These are phyloP conservation scores for Leptographium flavum DNA, from an alignment of 2,329 filamentous ascomycete species.

Conservation along the genomic window DNA sequence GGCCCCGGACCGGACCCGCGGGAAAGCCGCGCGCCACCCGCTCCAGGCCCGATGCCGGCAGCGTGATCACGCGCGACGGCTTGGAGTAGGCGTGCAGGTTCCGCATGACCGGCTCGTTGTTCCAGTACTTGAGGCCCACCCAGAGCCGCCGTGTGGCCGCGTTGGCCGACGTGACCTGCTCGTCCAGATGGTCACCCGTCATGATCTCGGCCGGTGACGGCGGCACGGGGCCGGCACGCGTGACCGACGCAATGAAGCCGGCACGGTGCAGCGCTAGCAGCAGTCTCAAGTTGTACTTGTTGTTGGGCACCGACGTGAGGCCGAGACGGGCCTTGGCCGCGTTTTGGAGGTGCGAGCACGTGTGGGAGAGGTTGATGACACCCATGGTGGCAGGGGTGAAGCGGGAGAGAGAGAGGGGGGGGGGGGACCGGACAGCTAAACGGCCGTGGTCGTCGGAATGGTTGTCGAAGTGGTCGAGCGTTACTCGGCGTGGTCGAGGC, in stretches of 20 bases:
- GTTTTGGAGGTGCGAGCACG: constrained; percentile 88
- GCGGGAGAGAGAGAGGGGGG: neutral
- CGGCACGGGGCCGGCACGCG: constrained; percentile 48
- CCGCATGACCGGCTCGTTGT: constrained; percentile 63
- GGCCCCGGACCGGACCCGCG: constrained; percentile 55
- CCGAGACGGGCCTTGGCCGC: constrained; percentile 70
- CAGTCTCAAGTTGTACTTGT: constrained; percentile 65
- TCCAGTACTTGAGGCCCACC: constrained; percentile 84
- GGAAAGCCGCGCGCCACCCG: constrained; percentile 55
- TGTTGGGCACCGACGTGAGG: constrained; percentile 69
- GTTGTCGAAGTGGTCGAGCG: no score
- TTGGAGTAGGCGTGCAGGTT: constrained; percentile 55
- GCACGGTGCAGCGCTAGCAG: constrained; percentile 66
- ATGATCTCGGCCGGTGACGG: constrained; percentile 32
- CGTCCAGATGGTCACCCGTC: constrained; percentile 22
- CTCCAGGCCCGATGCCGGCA: constrained; percentile 47
- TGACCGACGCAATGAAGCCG: constrained; percentile 68
- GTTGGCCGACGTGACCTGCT: constrained; percentile 53
- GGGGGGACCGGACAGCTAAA: neutral
- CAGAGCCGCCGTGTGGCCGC: constrained; percentile 64
- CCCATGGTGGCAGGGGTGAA: constrained; percentile 16
- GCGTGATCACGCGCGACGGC: constrained; percentile 57
- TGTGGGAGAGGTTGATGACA: constrained; percentile 59
- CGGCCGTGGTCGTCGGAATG: no score
- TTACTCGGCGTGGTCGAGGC: no score